A percentile compares a stretch with the other conserved stretches of the same genome.
Evolutionary conservation across 345 rosid species (phyloP).

Genomic region (Arabis hirsuta): DNA sequence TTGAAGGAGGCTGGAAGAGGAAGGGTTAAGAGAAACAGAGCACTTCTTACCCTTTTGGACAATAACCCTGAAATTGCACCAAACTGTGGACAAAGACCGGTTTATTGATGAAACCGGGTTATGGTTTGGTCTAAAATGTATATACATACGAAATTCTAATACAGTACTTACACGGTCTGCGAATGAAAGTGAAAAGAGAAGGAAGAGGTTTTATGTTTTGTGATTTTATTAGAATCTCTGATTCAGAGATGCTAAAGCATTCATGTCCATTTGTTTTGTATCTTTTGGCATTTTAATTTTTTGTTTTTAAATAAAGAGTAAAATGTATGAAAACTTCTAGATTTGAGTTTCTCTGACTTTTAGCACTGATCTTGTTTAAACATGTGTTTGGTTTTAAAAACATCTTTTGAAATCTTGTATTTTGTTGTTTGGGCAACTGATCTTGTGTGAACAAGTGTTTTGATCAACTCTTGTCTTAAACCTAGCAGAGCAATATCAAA

Average conservation of each 20-base stretch:
- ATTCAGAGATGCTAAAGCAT: slow-evolving; percentile 10
- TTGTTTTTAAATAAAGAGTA: slow-evolving; percentile 13
- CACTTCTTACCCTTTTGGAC: slow-evolving; percentile 74
- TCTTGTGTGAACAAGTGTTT: not conserved
- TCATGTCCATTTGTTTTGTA: slow-evolving; percentile 37
- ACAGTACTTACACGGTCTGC: slow-evolving; percentile 22
- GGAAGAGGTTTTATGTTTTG: slow-evolving; percentile 24
- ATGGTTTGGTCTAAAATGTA: slow-evolving; percentile 41
- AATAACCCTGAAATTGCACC: slow-evolving; percentile 44
- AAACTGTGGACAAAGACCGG: slow-evolving; percentile 45
- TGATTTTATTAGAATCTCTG: slow-evolving; percentile 27
- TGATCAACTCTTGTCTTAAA: not conserved
- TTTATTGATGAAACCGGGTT: slow-evolving; percentile 38
- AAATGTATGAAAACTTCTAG: not conserved
- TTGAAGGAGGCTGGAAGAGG: slow-evolving; percentile 90
- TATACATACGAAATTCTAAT: slow-evolving; percentile 33
- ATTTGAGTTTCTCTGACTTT: too few species aligned
- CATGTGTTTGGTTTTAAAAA: too few species aligned
- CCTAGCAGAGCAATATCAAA: not conserved
- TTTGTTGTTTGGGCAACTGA: not conserved
- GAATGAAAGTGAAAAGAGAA: not conserved
- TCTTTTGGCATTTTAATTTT: not conserved
- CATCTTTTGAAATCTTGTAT: not conserved
- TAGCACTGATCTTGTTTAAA: too few species aligned
- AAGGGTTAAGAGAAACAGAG: slow-evolving; percentile 69